Evolutionary conservation across 768 basidiomycete genomes (phyloP).

Genomic region (Exidia glandulosa): DNA sequence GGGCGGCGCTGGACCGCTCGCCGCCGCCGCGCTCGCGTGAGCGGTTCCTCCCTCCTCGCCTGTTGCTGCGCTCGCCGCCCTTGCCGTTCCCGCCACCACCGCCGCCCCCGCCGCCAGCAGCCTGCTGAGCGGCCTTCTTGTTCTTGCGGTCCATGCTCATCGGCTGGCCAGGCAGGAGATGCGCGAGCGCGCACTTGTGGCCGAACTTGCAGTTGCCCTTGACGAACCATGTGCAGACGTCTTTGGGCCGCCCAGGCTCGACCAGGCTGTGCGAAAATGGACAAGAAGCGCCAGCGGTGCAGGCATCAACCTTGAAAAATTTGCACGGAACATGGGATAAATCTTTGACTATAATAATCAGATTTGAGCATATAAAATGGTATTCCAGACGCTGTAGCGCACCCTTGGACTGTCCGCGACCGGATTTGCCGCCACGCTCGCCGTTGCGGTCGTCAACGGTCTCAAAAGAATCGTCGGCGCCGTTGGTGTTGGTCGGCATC

Average conservation of each 20-base stretch:
- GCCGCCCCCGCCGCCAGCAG: slow-evolving; percentile 23
- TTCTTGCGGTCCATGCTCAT: slow-evolving; percentile 97
- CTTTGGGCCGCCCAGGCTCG: slow-evolving; percentile 72
- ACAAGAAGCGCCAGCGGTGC: slow-evolving; percentile 87
- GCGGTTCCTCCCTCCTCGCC: slow-evolving; percentile 7
- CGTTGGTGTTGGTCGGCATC: no score
- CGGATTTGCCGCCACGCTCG: neutral
- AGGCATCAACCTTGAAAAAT: slow-evolving; percentile 90
- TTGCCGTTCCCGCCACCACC: slow-evolving; percentile 21
- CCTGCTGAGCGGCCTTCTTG: slow-evolving; percentile 79
- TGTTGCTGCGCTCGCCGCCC: slow-evolving; percentile 23
- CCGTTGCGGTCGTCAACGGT: neutral
- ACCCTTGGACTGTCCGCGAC: neutral
- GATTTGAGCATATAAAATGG: neutral
- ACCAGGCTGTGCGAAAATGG: slow-evolving; percentile 79
- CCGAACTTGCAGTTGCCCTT: slow-evolving; percentile 86
- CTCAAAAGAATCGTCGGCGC: neutral
- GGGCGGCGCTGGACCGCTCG: slow-evolving; percentile 1
- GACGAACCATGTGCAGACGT: slow-evolving; percentile 80
- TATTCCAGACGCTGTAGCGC: neutral
- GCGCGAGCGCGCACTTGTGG: slow-evolving; percentile 84
- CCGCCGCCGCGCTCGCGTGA: neutral
- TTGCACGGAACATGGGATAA: slow-evolving; percentile 96
- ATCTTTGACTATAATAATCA: slow-evolving; percentile 37
- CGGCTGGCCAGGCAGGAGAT: slow-evolving; percentile 86